phyloP scores from a whole-genome alignment of 177 flowering plant species.

The Telopea speciosissima region DNA sequence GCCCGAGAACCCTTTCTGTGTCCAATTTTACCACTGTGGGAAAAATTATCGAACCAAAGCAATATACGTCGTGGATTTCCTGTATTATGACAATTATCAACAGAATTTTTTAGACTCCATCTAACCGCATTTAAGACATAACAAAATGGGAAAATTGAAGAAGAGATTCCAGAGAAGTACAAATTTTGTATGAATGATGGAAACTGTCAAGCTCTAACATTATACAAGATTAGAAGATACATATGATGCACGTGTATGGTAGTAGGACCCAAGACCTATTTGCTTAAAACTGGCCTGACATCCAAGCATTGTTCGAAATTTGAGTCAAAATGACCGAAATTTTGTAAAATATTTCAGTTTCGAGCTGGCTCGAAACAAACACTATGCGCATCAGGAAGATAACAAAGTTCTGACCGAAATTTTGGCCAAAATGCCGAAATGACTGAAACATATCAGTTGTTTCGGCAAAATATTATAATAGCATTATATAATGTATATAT shows the following conservation, averaged over 20 bases:
- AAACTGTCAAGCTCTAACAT: not conserved
- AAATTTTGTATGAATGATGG: not conserved
- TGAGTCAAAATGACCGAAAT: no score
- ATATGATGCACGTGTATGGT: not conserved
- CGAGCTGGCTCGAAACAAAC: no score
- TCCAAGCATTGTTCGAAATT: not conserved
- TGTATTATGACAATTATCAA: conserved; percentile 24
- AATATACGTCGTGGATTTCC: conserved; percentile 68
- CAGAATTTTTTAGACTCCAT: not conserved
- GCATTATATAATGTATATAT: no score
- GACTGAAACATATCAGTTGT: no score
- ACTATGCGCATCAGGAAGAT: no score
- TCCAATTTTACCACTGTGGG: conserved; percentile 38
- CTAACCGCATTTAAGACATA: not conserved
- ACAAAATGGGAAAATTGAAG: not conserved
- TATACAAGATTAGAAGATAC: not conserved
- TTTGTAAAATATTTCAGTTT: no score
- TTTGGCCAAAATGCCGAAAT: no score
- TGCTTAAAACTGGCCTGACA: not conserved
- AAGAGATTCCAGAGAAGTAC: not conserved
- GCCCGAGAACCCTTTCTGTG: conserved; percentile 83
- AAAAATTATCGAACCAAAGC: conserved; percentile 72
- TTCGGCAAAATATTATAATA: no score
- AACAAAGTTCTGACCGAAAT: no score
- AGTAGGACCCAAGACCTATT: not conserved